Base-by-base conservation (phyloP, 2,329 filamentous ascomycete genomes). In the Dothidotthia symphoricarpi region DNA sequence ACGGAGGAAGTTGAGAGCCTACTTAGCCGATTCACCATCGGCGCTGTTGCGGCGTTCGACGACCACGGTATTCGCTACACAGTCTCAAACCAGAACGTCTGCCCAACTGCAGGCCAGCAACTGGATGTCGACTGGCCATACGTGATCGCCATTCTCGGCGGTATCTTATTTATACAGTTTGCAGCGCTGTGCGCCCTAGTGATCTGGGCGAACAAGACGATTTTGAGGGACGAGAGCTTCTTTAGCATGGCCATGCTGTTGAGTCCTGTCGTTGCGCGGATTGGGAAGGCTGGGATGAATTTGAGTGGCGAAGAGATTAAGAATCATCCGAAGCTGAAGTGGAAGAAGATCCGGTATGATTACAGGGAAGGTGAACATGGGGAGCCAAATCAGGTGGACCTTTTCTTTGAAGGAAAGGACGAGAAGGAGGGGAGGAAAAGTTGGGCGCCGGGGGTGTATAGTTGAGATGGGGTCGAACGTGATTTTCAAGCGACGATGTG, bases 281-380 rank as follows among this genome's bases (percentile, higher is more conserved):
- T 62, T 15, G 53, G 55, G 4, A 41, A 31, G 22, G 48, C 48
- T 16, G 32, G 41, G 7, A 58, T 57, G 53, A 59, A 57, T 31
- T 35, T 60, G 51, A 52, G 34, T 24, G 57, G 55, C 3, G 50
- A 57, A 4, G 58, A 62, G 29, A 58, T 62, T 19, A 61, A 59
- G 31, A 39, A 45, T 4, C 54, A 59, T 34, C 46, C 42, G 7
- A 57, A 52, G 33, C 36, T 61, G 22, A 26, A 35, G 36, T 55
- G 47, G 38, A 55, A 55, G 46, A 55, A 45, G 43, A 57, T 61
- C 16, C 36, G 51, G 17, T 61, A 61, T 31, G 55, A 53, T 38
- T 61, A 61, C 31, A 41, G 47, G 7, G 53, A 61, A 16, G 54
- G 51, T 2, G 41, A 48, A 25, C 31, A 52, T 12, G 55, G 54